Base-by-base conservation (phyloP, 2,329 filamentous ascomycete species). In the Aureobasidium zeae region DNA sequence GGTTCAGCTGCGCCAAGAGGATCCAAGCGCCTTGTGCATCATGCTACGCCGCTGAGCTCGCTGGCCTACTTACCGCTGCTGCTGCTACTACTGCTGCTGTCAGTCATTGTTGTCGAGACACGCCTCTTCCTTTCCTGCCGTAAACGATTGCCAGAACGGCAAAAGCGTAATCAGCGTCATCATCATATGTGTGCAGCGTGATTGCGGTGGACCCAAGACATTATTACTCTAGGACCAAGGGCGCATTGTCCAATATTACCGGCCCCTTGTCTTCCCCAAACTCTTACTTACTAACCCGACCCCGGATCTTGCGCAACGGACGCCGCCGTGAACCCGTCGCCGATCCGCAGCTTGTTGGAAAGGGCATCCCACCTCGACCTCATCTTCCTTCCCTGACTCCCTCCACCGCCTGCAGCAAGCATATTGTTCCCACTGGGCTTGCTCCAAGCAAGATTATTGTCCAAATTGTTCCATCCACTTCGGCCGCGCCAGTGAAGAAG, bases 11-110 rank as follows among this genome's bases (percentile, higher is more conserved):
- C 12, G 30, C 38, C 39, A 43, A 43, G 39, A 7, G 29, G 37
- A 20, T 26, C 38, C 39, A 34, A 43, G 39, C 30, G 39, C 39
- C n/a, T 43, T 43, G 39, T 30, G 34, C 39, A 43, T 43, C 39
- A 43, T 43, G 39, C 39, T 43, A 43, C 29, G 38, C 29, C 38
- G 38, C 38, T 28, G 38, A 32, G 29, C 30, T 43, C 39, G 25
- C 21, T 26, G 38, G 29, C 28, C 38, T 28, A 34, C 20, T 21
- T 34, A 32, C 30, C 34, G 38, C 29, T 19, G 29, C 38, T 43
- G 30, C 30, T 34, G 30, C 21, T 32, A 22, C 37, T 34, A 22
- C 21, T 32, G 19, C 37, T 32, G 38, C 29, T 42, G 20, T 42
- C 21, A 24, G 38, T 22, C 22, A 28, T 41, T 28, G 28, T 41